Base-by-base conservation (phyloP, 2,329 filamentous ascomycete genomes). In the Ophiostoma ulmi region DNA sequence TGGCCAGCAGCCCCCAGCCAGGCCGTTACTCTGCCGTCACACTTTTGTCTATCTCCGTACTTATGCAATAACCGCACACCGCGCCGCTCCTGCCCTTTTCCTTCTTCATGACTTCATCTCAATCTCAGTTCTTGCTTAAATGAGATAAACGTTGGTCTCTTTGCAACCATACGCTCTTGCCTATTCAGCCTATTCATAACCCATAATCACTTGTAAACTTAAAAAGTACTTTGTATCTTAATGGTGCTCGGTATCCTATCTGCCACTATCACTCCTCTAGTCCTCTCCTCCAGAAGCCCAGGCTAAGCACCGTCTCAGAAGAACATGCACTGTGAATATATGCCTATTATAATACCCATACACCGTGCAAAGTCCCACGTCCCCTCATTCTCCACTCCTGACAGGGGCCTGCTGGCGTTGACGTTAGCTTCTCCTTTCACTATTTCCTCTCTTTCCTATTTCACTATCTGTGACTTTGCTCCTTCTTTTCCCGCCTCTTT, bases 301-400 rank as follows among this genome's bases (percentile, higher is more conserved):
- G 44, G 17, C 52, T 4, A 26, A 5, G 13, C 26, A 63, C 58
- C 5, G 58, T 63, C 11, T 17, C 7, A 10, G 14, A 13, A 17
- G 3, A 10, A 2, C 8, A 5, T 4, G 31, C 58, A 63, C 58
- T 63, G 58, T 63, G 5, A 7, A 26, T 20, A 5, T 36, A 6
- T 31, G 65, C 55, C 7, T 64, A 39, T n/a, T 71, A n/a, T n/a
- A 31, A 13, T 5, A 1, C 20, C 3, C 3, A 8, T 35, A 8
- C 41, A 71, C 70, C 38, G 70, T 71, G 70, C 36, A 39, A 71
- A 66, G 10, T 65, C 55, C n/a, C 20, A 22, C 41, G 48, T n/a
- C 36, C 61, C 35, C 70, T 69, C 35, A 31, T 66, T 67, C 67
- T 31, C 70, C 70, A 66, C 70, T 67, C 58, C 52, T 2, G 22